phyloP scores from a whole-genome alignment of 495 filamentous ascomycete species.

The Daldinia childiae region DNA sequence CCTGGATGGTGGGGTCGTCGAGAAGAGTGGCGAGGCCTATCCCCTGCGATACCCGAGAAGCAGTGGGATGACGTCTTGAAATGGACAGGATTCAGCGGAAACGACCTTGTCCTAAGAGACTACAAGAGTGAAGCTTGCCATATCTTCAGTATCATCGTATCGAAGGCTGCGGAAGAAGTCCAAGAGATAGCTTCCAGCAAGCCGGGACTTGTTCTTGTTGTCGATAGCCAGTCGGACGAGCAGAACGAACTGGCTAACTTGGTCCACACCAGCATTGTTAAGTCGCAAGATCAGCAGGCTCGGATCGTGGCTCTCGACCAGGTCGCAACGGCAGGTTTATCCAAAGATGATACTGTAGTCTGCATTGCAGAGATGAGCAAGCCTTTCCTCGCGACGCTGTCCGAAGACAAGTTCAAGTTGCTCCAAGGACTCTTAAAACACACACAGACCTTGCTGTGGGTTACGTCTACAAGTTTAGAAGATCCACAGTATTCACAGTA shows the following conservation, averaged over 20 bases:
- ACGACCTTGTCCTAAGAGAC: conserved; percentile 49
- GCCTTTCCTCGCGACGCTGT: conserved; percentile 55
- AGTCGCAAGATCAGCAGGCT: conserved; percentile 16
- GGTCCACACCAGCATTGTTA: conserved; percentile 5
- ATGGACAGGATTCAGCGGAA: conserved; percentile 55
- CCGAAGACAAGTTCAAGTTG: conserved; percentile 39
- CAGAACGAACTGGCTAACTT: conserved; percentile 29
- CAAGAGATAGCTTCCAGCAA: conserved; percentile 9
- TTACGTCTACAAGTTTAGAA: conserved; percentile 22
- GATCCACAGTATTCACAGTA: conserved; percentile 41
- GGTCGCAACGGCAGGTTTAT: conserved; percentile 15
- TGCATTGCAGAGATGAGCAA: conserved; percentile 58
- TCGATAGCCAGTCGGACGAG: conserved; percentile 28
- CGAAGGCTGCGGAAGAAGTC: conserved; percentile 31
- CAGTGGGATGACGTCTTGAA: conserved; percentile 55
- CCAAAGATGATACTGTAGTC: conserved; percentile 48
- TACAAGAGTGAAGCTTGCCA: conserved; percentile 34
- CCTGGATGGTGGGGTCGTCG: conserved; percentile 63
- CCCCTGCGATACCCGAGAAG: conserved; percentile 48
- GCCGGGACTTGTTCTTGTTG: conserved; percentile 20
- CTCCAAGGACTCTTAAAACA: conserved; percentile 51
- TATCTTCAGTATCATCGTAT: conserved; percentile 58
- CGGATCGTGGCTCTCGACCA: conserved; percentile 27
- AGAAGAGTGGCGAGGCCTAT: conserved; percentile 41
- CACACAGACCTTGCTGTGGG: conserved; percentile 47